Base-by-base conservation (phyloP, 75 land plant genomes). In the Cryptomeria japonica region DNA sequence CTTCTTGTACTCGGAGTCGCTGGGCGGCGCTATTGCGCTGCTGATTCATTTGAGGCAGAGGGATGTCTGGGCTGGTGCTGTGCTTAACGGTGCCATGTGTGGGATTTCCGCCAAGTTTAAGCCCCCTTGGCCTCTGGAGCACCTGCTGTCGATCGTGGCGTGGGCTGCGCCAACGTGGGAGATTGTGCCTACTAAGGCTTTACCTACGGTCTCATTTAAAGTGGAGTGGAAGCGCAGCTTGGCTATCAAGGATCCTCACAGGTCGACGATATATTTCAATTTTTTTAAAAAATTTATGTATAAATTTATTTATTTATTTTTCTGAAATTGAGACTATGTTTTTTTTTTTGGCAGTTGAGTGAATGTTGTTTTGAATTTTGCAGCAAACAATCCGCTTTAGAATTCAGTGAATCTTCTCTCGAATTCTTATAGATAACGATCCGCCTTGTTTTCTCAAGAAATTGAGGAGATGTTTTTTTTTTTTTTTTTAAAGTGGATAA, bases 51-150 rank as follows among this genome's bases (percentile, higher is more conserved):
- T 97, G 82, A 88, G 93, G 75, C 87, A 83, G 83, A 89, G 84
- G 85, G 44, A 84, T 16, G 77, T 37, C 85, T 96, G 96, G 94
- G 87, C 86, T 61, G 99, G 99, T 1, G 38, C 92, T n/a, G 91
- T 97, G 58, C 91, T 97, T 70, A 96, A 94, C 89, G 99, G 99
- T 51, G 96, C 99, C 41, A 96, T 97, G 99, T 94, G 95, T 86
- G 97, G 96, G 41, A 93, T 97, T 84, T 93, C 94, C 89, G 86
- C 86, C 49, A 95, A 94, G 84, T 96, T 95, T 95, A 96, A 95
- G 89, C 99, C 99, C 32, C 96, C 97, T 5, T 96, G 99, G 98
- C 99, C 99, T 72, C 88, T 93, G 16, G 98, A 96, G 89, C 92
- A 95, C 85, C 58, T 97, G 11, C 94, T 96, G 11, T 85, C 80